phyloP scores from a whole-genome alignment of 257 asterid genomes.

The Solanum ossicruentum region DNA sequence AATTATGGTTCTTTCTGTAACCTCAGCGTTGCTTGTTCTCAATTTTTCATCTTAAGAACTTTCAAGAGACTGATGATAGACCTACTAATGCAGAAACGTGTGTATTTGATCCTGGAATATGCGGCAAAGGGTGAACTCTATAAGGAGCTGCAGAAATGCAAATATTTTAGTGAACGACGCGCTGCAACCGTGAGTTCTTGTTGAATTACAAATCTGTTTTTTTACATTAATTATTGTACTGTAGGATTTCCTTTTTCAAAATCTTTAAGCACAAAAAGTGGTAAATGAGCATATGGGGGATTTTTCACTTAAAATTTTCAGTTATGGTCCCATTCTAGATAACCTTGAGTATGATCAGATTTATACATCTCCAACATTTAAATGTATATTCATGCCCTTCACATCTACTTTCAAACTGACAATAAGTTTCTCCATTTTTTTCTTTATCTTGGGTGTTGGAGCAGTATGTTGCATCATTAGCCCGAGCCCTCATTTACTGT shows the following conservation, averaged over 20 bases:
- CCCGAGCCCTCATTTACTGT: slow-evolving; percentile 89
- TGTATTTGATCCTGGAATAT: slow-evolving; percentile 77
- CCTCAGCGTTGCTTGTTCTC: background rate
- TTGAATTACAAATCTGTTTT: background rate
- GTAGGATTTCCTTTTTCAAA: background rate
- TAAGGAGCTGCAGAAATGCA: slow-evolving; percentile 75
- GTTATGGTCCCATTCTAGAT: background rate
- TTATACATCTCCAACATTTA: background rate
- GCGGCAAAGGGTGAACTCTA: slow-evolving; percentile 97
- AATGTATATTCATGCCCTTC: background rate
- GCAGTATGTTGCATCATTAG: slow-evolving; percentile 91
- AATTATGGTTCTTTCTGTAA: background rate
- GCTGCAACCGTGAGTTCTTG: slow-evolving; percentile 74
- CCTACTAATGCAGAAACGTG: slow-evolving; percentile 62
- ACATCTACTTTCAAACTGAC: background rate
- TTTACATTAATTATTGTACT: background rate
- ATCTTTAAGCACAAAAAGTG: background rate
- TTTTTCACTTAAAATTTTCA: background rate
- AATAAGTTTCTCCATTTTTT: background rate
- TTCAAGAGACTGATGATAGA: background rate
- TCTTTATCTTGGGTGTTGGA: background rate
- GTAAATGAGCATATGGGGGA: background rate
- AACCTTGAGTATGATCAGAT: background rate
- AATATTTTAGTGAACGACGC: slow-evolving; percentile 75
- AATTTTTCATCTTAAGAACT: background rate